Evolutionary conservation across 164 flowering plant species (phyloP).

Genomic region (Stephania yunnanensis): DNA sequence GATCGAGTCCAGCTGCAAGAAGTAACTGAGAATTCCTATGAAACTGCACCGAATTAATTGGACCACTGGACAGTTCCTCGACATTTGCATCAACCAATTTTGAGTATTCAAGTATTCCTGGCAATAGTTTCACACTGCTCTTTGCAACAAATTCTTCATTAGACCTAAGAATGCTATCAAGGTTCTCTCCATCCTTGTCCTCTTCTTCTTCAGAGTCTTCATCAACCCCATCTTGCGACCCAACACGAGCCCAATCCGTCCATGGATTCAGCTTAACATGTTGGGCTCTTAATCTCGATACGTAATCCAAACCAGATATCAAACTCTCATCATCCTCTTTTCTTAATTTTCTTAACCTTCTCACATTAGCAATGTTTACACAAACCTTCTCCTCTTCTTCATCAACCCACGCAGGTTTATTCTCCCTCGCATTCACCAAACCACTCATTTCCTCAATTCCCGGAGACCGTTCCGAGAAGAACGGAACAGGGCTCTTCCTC

Average conservation of each 20-base stretch:
- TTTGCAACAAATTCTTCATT: constrained; percentile 70
- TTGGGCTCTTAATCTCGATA: constrained; percentile 76
- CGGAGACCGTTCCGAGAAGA: constrained; percentile 39
- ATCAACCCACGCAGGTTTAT: constrained; percentile 82
- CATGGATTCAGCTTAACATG: constrained; percentile 76
- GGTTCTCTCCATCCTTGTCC: constrained; percentile 25
- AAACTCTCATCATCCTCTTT: constrained; percentile 65
- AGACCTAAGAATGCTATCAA: constrained; percentile 50
- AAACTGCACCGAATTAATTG: constrained; percentile 73
- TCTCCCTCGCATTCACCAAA: constrained; percentile 21
- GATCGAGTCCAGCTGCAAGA: constrained; percentile 76
- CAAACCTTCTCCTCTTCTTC: constrained; percentile 58
- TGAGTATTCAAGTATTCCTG: constrained; percentile 71
- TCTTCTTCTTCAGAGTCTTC: constrained; percentile 60
- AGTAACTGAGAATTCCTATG: constrained; percentile 82
- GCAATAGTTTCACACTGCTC: constrained; percentile 51
- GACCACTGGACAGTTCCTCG: constrained; percentile 63
- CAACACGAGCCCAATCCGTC: constrained; percentile 77
- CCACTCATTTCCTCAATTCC: background rate
- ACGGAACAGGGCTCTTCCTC: constrained; percentile 31
- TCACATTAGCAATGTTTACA: constrained; percentile 54
- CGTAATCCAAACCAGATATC: constrained; percentile 69
- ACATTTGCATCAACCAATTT: constrained; percentile 67
- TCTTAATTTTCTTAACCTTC: constrained; percentile 73
- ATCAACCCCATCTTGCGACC: constrained; percentile 21